Conservation (phyloP, 2,329 filamentous ascomycete genomes). For the Penicillium occitanis region DNA sequence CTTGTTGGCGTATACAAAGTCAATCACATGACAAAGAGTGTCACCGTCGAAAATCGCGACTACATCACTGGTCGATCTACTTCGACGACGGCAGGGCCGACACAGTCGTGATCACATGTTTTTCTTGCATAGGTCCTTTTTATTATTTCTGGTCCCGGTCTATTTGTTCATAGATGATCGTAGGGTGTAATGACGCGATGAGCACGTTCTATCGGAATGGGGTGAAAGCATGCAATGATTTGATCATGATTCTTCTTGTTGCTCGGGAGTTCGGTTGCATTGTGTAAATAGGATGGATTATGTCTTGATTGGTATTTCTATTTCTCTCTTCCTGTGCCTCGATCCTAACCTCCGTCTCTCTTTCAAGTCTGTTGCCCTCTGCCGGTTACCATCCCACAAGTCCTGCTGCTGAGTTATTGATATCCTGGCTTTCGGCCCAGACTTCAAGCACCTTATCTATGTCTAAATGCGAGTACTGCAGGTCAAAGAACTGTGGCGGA, state of each 20-base stretch:
- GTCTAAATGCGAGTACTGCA: conserved; percentile 9
- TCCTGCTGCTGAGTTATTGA: background rate
- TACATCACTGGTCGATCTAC: conserved; percentile 55
- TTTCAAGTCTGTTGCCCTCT: background rate
- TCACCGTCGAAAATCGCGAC: conserved; percentile 82
- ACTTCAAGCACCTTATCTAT: conserved; percentile 11
- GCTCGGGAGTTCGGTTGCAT: conserved; percentile 1
- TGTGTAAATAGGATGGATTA: background rate
- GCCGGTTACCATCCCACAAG: background rate
- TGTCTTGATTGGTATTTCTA: background rate
- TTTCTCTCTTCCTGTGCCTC: background rate
- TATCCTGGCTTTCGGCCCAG: conserved; percentile 11
- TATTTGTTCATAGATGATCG: conserved; percentile 1
- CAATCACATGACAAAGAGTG: conserved; percentile 96
- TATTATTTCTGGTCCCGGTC: background rate
- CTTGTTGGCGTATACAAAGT: conserved; percentile 99
- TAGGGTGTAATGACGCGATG: background rate
- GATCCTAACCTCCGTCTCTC: background rate
- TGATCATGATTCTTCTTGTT: background rate
- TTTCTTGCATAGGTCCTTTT: background rate
- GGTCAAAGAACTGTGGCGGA: conserved; percentile 11
- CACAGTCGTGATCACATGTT: conserved; percentile 16
- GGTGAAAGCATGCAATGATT: conserved; percentile 4
- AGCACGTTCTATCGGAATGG: background rate
- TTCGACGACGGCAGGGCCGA: background rate